Percentiles rank a stretch among this genome's conserved stretches.
Evolutionary conservation across 2,329 filamentous ascomycete genomes (phyloP).

Genomic region (Nothomitra cinnamomea): DNA sequence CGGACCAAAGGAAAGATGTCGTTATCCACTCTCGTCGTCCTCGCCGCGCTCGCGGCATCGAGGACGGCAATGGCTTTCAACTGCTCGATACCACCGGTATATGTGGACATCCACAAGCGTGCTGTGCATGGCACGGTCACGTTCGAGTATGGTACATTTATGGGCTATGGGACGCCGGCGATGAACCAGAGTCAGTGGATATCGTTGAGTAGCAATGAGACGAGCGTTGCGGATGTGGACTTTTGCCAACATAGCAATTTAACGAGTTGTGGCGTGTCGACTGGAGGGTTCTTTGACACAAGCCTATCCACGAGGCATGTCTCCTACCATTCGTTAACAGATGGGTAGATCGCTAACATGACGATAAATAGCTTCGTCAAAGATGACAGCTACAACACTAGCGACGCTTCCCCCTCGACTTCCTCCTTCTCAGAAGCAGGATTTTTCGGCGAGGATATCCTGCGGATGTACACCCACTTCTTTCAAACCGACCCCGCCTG

Average conservation of each 20-base stretch:
- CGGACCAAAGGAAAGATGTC: too few relatives aligned
- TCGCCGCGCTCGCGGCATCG: not conserved
- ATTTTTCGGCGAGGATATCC: constrained; percentile 19
- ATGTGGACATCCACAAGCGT: constrained; percentile 27
- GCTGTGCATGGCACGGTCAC: constrained; percentile 23
- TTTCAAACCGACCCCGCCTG: constrained; percentile 23
- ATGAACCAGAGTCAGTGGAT: constrained; percentile 29
- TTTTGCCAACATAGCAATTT: constrained; percentile 23
- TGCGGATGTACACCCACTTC: constrained; percentile 24
- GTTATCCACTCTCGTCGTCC: not conserved
- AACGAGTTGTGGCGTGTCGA: constrained; percentile 6
- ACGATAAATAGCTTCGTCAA: constrained; percentile 6
- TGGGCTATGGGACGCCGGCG: constrained; percentile 25
- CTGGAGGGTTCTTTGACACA: constrained; percentile 9
- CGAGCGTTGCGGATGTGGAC: constrained; percentile 19
- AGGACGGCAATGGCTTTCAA: not conserved
- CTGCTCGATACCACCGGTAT: constrained; percentile 17
- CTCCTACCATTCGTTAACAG: not conserved
- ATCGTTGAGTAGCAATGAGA: constrained; percentile 25
- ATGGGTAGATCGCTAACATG: not conserved
- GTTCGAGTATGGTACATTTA: constrained; percentile 28
- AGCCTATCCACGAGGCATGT: not conserved
- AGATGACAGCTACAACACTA: not conserved
- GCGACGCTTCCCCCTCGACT: not conserved
- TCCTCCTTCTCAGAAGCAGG: constrained; percentile 6